phyloP scores from a whole-genome alignment of 805 yeast genomes.

The Metschnikowia colocasiae region DNA sequence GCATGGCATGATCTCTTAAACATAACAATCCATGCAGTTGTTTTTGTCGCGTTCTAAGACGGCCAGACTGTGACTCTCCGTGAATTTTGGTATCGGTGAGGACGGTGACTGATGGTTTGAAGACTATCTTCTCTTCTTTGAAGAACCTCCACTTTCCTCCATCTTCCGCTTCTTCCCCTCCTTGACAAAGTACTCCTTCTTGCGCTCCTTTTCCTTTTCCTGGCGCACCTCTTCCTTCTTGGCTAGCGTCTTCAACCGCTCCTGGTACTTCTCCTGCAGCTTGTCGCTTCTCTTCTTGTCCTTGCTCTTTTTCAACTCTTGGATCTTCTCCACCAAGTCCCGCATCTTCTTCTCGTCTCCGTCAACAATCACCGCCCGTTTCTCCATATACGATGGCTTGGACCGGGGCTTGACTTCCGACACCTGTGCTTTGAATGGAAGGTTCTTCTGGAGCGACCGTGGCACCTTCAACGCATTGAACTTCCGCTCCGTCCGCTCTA shows the following conservation, averaged over 20 bases:
- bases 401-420: slow-evolving; percentile 84
- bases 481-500: slow-evolving; percentile 79
- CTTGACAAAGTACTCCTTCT: slow-evolving; percentile 78
- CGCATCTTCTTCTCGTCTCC: slow-evolving; percentile 95
- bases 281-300: slow-evolving; percentile 71
- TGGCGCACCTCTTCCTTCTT: slow-evolving; percentile 64
- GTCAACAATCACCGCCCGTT: slow-evolving; percentile 89
- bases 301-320: slow-evolving; percentile 81
- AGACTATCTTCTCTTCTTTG: slow-evolving; percentile 23
- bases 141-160: slow-evolving; percentile 26
- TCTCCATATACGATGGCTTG: slow-evolving; percentile 73
- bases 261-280: slow-evolving; percentile 72
- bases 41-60: too few relatives aligned
- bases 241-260: slow-evolving; percentile 70
- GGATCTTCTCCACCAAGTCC: slow-evolving; percentile 79
- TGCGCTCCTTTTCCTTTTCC: slow-evolving; percentile 78
- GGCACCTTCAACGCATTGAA: slow-evolving; percentile 91
- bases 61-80: too few relatives aligned
- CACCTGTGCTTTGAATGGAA: slow-evolving; percentile 92
- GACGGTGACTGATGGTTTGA: neutral
- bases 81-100: neutral
- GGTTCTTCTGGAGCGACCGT: slow-evolving; percentile 61
- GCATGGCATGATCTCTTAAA: too few relatives aligned
- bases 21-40: too few relatives aligned
- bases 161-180: slow-evolving; percentile 60